These are phyloP conservation scores for Echinochloa phyllopogon DNA, from an alignment of 176 grass and related monocot species.

Conservation along the genomic window DNA sequence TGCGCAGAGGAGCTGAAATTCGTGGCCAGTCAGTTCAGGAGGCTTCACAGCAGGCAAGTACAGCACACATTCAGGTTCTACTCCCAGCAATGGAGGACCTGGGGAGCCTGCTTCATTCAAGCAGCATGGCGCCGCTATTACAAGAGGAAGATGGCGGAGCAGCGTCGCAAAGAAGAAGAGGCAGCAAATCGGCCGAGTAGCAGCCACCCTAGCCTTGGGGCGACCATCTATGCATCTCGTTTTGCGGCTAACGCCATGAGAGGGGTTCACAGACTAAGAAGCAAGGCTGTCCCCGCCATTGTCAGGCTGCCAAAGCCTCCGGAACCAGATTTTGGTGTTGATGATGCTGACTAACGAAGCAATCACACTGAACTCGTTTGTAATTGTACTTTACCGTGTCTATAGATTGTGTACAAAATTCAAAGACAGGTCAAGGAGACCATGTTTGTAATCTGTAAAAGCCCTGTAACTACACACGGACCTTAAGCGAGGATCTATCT, in stretches of 20 bases:
- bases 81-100: constrained; percentile 89
- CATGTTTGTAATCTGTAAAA: constrained; percentile 37
- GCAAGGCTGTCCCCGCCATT: constrained; percentile 49
- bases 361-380: not conserved
- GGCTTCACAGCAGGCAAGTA: constrained; percentile 85
- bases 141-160: constrained; percentile 72
- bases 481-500: not conserved
- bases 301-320: constrained; percentile 83
- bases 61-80: constrained; percentile 94
- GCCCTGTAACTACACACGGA: constrained; percentile 7
- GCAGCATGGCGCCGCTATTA: constrained; percentile 80
- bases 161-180: constrained; percentile 62
- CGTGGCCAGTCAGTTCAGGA: constrained; percentile 94
- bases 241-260: constrained; percentile 82
- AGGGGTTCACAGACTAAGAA: constrained; percentile 77
- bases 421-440: constrained; percentile 18
- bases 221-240: constrained; percentile 83
- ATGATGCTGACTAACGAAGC: constrained; percentile 52
- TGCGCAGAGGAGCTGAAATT: constrained; percentile 83
- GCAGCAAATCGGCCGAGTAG: constrained; percentile 43
- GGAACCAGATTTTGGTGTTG: constrained; percentile 73
- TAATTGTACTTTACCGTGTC: not conserved
- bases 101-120: constrained; percentile 89
- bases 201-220: constrained; percentile 68
- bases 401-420: constrained; percentile 64